These are phyloP conservation scores for Phaffomyces opuntiae DNA, from an alignment of 805 yeast genomes.

Conservation along the genomic window DNA sequence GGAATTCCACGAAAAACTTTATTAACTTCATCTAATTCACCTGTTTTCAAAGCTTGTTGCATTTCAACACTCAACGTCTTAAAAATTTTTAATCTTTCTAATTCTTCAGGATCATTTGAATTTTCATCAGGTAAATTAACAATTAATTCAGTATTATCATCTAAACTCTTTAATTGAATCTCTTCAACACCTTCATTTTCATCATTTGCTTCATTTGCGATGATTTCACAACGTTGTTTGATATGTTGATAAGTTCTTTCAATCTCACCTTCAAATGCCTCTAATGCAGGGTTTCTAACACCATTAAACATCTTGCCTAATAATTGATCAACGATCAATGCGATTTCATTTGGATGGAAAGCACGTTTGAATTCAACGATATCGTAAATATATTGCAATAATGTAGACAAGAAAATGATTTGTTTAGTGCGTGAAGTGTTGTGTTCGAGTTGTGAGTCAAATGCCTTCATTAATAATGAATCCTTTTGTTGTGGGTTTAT, in stretches of 20 bases:
- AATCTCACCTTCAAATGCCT: slow-evolving; percentile 69
- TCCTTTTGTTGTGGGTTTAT: slow-evolving; percentile 83
- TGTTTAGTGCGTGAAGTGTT: slow-evolving; percentile 48
- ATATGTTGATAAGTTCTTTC: slow-evolving; percentile 71
- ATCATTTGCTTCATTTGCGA: slow-evolving; percentile 44
- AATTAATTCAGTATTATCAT: slow-evolving; percentile 69
- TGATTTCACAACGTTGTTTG: slow-evolving; percentile 60
- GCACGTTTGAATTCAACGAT: slow-evolving; percentile 31
- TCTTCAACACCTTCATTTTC: slow-evolving; percentile 49
- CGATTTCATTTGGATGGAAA: slow-evolving; percentile 27
- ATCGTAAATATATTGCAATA: slow-evolving; percentile 63
- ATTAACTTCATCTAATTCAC: slow-evolving; percentile 71
- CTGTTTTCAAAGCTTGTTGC: slow-evolving; percentile 71
- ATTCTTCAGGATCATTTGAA: slow-evolving; percentile 37
- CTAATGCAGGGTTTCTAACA: slow-evolving; percentile 49
- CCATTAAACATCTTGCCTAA: slow-evolving; percentile 48
- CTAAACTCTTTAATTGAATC: slow-evolving; percentile 83
- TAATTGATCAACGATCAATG: slow-evolving; percentile 54
- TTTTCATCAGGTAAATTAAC: slow-evolving; percentile 61
- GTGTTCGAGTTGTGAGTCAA: slow-evolving; percentile 69
- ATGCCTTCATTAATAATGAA: slow-evolving; percentile 87
- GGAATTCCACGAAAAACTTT: slow-evolving; percentile 68
- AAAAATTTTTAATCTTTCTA: slow-evolving; percentile 45
- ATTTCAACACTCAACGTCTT: slow-evolving; percentile 50
- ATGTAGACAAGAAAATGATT: slow-evolving; percentile 71